phyloP scores from a whole-genome alignment of 2,329 filamentous ascomycete genomes.

The Elsinoe perseae region DNA sequence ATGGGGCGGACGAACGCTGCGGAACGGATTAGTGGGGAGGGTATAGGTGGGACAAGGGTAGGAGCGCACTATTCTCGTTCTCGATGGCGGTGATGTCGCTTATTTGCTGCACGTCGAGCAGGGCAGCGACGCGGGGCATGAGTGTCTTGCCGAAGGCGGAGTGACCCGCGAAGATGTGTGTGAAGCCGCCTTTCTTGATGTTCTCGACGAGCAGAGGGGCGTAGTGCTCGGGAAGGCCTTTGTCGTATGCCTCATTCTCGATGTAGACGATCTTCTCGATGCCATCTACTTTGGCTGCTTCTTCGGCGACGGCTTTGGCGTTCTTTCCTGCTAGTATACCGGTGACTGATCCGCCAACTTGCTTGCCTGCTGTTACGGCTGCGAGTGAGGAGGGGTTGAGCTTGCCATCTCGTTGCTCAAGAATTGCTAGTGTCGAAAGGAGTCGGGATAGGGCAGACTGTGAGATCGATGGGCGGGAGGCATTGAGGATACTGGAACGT shows the following conservation, averaged over 20 bases:
- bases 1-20: constrained; percentile 84
- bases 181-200: constrained; percentile 90
- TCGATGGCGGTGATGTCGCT: constrained; percentile 85
- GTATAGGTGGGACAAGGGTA: neutral
- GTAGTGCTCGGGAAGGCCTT: constrained; percentile 88
- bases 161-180: constrained; percentile 83
- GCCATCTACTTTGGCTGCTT: constrained; percentile 82
- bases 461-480: constrained; percentile 32
- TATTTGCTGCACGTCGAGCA: constrained; percentile 87
- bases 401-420: constrained; percentile 88
- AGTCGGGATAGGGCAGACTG: constrained; percentile 56
- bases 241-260: constrained; percentile 85
- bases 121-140: constrained; percentile 80
- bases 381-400: constrained; percentile 75
- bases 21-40: neutral
- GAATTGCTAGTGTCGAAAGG: constrained; percentile 78
- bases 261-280: constrained; percentile 86
- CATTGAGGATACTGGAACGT: constrained; percentile 26
- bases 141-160: constrained; percentile 96
- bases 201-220: constrained; percentile 92
- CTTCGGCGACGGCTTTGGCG: constrained; percentile 66
- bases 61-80: constrained; percentile 62
- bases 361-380: constrained; percentile 76
- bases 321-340: constrained; percentile 79
- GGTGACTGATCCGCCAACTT: constrained; percentile 76